Conservation (phyloP, 768 basidiomycete species). For the Tubosaeta brunneosetosa region DNA sequence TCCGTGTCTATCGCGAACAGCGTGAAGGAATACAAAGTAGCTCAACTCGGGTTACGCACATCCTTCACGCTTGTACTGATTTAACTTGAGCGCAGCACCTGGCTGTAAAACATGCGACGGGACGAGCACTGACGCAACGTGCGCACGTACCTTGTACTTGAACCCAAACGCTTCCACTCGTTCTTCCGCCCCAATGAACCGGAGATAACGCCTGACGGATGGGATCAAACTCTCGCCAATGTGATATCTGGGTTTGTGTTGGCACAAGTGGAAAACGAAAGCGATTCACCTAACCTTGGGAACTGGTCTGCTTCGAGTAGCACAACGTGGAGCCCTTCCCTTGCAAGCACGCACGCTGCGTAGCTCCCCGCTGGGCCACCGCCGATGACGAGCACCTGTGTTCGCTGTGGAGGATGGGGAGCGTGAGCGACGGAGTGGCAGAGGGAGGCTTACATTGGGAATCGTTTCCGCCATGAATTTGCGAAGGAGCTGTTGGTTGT, state of each 20-base stretch:
- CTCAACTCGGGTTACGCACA: constrained; percentile 36
- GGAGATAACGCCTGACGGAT: constrained; percentile 48
- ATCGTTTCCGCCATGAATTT: constrained; percentile 11
- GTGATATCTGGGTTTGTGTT: constrained; percentile 35
- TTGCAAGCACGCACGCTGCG: constrained; percentile 48
- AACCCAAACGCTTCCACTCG: constrained; percentile 43
- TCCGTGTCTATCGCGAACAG: constrained; percentile 44
- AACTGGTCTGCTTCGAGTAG: constrained; percentile 52
- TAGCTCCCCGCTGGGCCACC: constrained; percentile 60
- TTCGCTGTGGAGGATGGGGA: constrained; percentile 11
- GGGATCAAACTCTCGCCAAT: constrained; percentile 47
- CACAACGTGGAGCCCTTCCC: constrained; percentile 56
- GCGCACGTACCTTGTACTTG: constrained; percentile 37
- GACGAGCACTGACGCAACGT: neutral
- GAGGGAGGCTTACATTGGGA: constrained; percentile 19
- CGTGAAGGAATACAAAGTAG: neutral
- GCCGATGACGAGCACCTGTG: constrained; percentile 45
- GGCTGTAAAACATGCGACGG: constrained; percentile 34
- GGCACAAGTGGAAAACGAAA: neutral
- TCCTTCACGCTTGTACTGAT: constrained; percentile 49
- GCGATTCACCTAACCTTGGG: constrained; percentile 39
- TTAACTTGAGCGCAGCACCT: constrained; percentile 58
- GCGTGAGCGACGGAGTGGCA: no score
- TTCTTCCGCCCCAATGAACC: constrained; percentile 47
- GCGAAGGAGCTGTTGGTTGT: neutral